Evolutionary conservation across 495 filamentous ascomycete genomes (phyloP), one percentile per base, ranked within the genome.

Genomic region (Penicillium tannophilum): DNA sequence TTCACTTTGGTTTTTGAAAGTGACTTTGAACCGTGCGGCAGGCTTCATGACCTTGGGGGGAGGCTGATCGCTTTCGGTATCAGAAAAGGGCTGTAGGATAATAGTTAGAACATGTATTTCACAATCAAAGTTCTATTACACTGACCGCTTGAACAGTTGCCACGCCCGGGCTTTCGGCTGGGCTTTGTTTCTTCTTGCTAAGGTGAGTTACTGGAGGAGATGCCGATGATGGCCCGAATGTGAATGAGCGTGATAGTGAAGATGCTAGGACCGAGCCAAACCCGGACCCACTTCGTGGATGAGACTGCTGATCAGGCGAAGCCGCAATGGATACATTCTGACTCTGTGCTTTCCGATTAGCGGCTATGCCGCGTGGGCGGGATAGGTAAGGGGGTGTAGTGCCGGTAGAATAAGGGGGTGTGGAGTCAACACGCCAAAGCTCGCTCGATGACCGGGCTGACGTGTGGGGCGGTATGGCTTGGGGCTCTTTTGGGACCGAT

Each of bases 231-330:
- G 84, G 76, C 11, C 72, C 83, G 54, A 86, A 88, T 1, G 83
- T 80, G 52, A 91, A 88, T 16, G 88, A 86, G 16, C 87, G 84
- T n/a, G 88, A 85, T 6, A 93, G 76, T 50, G 87, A 88, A 11
- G 88, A 87, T 19, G 86, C 84, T 51, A 92, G 76, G 14, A 86
- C 85, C 30, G 84, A 87, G 4, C 77, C 77, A 62, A 80, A 68
- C 14, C 76, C 77, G 28, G 77, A 78, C 46, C 72, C 76, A 62
- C 70, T 76, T 51, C 72, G 65, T 31, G 70, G 60, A 30, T 76
- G 71, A 10, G 68, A 73, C 59, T 82, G 84, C 65, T 83, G 79
- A 58, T 86, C 90, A 14, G 91, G 89, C 16, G 90, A 95, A 1
- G 85, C 71, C 50, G 75, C 72, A 4, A 79, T 86, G 1, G 90